These are phyloP conservation scores for Lizanozyma gosingica DNA, from an alignment of 1,139 yeast species.

Conservation along the genomic window DNA sequence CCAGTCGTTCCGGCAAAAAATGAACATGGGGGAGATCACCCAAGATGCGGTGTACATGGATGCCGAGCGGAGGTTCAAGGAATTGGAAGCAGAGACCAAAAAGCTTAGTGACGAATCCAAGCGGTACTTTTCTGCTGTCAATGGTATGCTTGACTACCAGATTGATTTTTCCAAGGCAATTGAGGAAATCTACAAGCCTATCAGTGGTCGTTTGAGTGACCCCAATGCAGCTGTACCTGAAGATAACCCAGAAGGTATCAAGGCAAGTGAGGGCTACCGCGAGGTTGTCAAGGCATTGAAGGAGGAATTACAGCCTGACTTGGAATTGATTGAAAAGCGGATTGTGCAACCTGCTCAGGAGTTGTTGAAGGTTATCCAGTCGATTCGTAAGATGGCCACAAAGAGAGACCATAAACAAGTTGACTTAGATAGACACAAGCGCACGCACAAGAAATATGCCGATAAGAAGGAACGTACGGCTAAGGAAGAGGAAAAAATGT, in stretches of 20 bases:
- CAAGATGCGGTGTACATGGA: conserved; percentile 84
- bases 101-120: conserved; percentile 84
- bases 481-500: conserved; percentile 87
- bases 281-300: conserved; percentile 82
- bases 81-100: conserved; percentile 81
- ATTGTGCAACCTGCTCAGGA: conserved; percentile 92
- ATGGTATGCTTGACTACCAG: conserved; percentile 88
- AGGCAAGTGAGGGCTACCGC: conserved; percentile 87
- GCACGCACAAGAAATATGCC: conserved; percentile 61
- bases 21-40: conserved; percentile 80
- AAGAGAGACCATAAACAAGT: conserved; percentile 94
- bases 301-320: conserved; percentile 80
- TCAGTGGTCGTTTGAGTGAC: conserved; percentile 83
- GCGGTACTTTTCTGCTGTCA: conserved; percentile 82
- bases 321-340: conserved; percentile 84
- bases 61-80: conserved; percentile 93
- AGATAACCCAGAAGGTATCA: conserved; percentile 93
- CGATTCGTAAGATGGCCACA: conserved; percentile 85
- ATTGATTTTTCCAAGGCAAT: conserved; percentile 89
- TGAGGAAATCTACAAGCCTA: conserved; percentile 94
- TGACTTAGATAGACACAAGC: conserved; percentile 82
- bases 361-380: conserved; percentile 66
- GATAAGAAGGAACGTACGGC: conserved; percentile 73
- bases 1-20: conserved; percentile 65
- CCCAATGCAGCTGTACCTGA: conserved; percentile 81